Evolutionary conservation across 73 alveolate species (phyloP).

Genomic region (Tetrahymena elliotti): DNA sequence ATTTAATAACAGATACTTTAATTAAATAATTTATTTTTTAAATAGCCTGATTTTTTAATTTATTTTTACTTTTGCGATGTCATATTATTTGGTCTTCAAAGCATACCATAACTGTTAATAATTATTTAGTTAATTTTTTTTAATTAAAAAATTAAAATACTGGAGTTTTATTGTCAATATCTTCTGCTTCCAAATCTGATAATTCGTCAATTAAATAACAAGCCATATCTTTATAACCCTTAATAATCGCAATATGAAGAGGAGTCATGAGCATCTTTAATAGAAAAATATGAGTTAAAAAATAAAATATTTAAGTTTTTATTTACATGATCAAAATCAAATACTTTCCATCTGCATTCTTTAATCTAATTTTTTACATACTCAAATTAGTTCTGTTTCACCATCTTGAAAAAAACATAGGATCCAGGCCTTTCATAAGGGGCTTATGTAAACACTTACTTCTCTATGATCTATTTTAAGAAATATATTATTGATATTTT

Average conservation of each 20-base stretch:
- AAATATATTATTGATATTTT: not conserved
- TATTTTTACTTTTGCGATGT: not conserved
- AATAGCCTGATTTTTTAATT: not conserved
- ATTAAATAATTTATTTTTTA: not conserved
- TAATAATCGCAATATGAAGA: not conserved
- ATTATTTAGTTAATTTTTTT: no score
- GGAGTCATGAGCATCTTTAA: not conserved
- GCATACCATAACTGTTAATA: not conserved
- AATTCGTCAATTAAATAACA: not conserved
- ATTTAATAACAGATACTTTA: not conserved
- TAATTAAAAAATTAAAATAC: not conserved
- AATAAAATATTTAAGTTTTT: not conserved
- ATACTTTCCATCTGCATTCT: not conserved
- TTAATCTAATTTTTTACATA: not conserved
- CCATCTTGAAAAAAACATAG: not conserved
- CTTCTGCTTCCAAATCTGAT: not conserved
- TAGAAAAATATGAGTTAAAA: not conserved
- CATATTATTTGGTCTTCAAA: not conserved
- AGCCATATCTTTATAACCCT: not conserved
- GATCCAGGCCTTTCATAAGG: not conserved
- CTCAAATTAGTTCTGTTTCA: not conserved
- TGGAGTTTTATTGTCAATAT: not conserved
- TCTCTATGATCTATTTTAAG: not conserved
- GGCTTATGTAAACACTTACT: not conserved
- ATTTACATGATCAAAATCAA: not conserved